These are phyloP conservation scores for Beauveria sp. DNA, from an alignment of 2,329 filamentous ascomycete genomes.

Conservation along the genomic window DNA sequence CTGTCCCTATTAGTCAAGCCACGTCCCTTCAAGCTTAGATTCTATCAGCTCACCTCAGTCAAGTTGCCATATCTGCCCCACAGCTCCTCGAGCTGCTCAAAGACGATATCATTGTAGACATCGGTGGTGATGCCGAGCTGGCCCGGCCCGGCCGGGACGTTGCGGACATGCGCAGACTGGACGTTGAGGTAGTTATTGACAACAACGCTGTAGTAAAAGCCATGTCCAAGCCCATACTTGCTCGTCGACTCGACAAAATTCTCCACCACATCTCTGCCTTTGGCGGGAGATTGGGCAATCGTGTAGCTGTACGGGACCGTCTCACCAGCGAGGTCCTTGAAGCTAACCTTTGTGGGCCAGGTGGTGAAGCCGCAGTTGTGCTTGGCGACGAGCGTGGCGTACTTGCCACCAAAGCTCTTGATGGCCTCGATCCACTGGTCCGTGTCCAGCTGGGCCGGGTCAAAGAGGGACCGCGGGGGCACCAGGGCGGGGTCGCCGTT, in stretches of 20 bases:
- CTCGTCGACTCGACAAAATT: constrained; percentile 19
- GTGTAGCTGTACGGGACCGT: constrained; percentile 22
- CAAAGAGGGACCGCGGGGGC: constrained; percentile 16
- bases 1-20: constrained; percentile 4
- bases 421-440: constrained; percentile 23
- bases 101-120: constrained; percentile 19
- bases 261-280: constrained; percentile 19
- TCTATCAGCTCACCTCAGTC: constrained; percentile 15
- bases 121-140: constrained; percentile 18
- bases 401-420: constrained; percentile 19
- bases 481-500: constrained; percentile 20
- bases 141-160: constrained; percentile 12
- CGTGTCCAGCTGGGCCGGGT: constrained; percentile 18
- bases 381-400: constrained; percentile 23
- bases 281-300: constrained; percentile 19
- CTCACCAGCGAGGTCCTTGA: constrained; percentile 17
- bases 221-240: constrained; percentile 20
- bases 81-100: constrained; percentile 18
- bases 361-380: constrained; percentile 25
- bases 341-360: constrained; percentile 22
- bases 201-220: constrained; percentile 24
- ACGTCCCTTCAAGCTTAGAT: not conserved
- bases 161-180: constrained; percentile 15
- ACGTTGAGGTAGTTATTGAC: constrained; percentile 25
- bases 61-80: constrained; percentile 19